Evolutionary conservation across 805 yeast genomes (phyloP), one percentile per base, ranked within the genome.

Genomic region (Starmerella floricola): DNA sequence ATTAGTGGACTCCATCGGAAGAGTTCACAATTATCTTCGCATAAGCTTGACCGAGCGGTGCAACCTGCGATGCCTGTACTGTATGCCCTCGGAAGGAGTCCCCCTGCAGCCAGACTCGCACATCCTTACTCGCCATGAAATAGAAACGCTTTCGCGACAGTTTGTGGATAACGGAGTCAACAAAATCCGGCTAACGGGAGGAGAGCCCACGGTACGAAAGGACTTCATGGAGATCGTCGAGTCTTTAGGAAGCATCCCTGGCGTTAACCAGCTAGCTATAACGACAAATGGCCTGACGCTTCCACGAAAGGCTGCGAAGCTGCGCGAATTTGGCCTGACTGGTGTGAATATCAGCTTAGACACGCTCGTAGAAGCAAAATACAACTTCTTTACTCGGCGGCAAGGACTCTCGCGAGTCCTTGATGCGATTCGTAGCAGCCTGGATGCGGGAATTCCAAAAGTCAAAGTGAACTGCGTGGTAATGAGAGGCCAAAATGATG

Each of bases 1-100:
- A 15, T 34, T 47, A 2, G 44, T 45, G 0, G 77, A 72, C 47
- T 62, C 59, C 15, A 68, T 57, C 53, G 61, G 62, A 15, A 56
- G 77, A 31, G 53, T 59, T 26, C 77, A 72, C 46, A 68, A 71
- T 46, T 72, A 72, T 43, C 51, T 72, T 39, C 55, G 76, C 29
- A 72, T 72, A 17, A 67, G 73, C 21, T 62, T 72, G 26, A 69
- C 76, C 0, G 77, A 72, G 46, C 47, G 72, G 18, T 71, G 76
- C 46, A 71, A 71, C 48, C 51, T 71, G 17, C 47, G 69, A 8
- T 59, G 62, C 33, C 56, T 63, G 15, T 72, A 72, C 49, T 72
- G 76, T 48, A 72, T 72, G 77, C 77, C 77, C 0, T 74, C 69
- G 42, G 73, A 72, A 39, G 77, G 77, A 4, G 64, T 72, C 2